Evolutionary conservation across 345 rosid species (phyloP).

Genomic region (Mercurialis annua): DNA sequence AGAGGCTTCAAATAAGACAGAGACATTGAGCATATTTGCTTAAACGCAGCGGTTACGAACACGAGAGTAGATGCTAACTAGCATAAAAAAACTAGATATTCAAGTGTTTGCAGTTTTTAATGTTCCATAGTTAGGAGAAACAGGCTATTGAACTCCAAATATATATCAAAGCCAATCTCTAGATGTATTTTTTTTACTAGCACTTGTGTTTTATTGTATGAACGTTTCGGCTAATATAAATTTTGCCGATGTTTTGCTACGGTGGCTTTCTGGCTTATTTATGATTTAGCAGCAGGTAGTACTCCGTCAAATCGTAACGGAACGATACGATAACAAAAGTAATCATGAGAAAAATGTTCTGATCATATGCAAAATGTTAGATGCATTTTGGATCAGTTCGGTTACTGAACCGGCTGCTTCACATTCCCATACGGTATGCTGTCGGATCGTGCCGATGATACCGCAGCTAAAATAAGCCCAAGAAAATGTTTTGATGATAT

Average conservation of each 20-base stretch:
- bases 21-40: conserved; percentile 74
- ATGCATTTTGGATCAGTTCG: too few species aligned
- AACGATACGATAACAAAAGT: too few species aligned
- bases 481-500: too few species aligned
- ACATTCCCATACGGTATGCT: too few species aligned
- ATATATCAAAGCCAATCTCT: not conserved
- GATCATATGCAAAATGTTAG: too few species aligned
- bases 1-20: conserved; percentile 55
- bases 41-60: conserved; percentile 17
- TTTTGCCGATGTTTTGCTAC: not conserved
- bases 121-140: conserved; percentile 14
- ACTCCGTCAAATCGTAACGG: not conserved
- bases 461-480: too few species aligned
- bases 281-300: not conserved
- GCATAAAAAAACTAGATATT: conserved; percentile 8
- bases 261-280: not conserved
- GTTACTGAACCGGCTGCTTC: too few species aligned
- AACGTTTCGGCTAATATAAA: conserved; percentile 11
- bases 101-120: conserved; percentile 5
- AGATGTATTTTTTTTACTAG: conserved; percentile 4
- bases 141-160: conserved; percentile 5
- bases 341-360: too few species aligned
- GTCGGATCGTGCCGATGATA: too few species aligned
- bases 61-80: not conserved
- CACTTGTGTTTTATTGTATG: conserved; percentile 5